These are phyloP conservation scores for Penicillium waksmanii DNA, from an alignment of 495 filamentous ascomycete genomes.

Conservation along the genomic window DNA sequence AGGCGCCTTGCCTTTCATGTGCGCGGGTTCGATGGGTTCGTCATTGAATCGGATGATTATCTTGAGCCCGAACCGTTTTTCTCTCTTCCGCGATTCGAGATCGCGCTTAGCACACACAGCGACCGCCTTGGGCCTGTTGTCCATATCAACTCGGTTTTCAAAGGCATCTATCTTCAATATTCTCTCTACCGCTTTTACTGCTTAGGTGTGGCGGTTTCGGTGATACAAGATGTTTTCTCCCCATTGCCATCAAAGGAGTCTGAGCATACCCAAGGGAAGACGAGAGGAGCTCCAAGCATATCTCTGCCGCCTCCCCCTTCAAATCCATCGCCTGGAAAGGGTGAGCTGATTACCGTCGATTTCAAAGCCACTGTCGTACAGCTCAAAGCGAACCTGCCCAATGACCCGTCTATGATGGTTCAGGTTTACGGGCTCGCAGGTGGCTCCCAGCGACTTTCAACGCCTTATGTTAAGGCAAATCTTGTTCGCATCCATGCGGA, in stretches of 20 bases:
- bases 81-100: conserved; percentile 82
- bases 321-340: conserved; percentile 35
- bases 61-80: conserved; percentile 87
- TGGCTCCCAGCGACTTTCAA: conserved; percentile 82
- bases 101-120: conserved; percentile 80
- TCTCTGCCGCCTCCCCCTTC: conserved; percentile 34
- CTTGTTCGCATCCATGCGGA: conserved; percentile 83
- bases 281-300: conserved; percentile 20
- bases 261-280: conserved; percentile 13
- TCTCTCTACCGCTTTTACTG: conserved; percentile 94
- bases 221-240: conserved; percentile 75
- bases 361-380: conserved; percentile 79
- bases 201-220: conserved; percentile 77
- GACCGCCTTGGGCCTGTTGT: conserved; percentile 85
- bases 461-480: conserved; percentile 75
- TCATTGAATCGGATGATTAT: conserved; percentile 82
- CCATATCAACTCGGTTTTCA: conserved; percentile 80
- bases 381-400: conserved; percentile 83
- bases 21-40: conserved; percentile 81
- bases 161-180: conserved; percentile 80
- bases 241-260: conserved; percentile 35
- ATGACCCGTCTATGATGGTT: conserved; percentile 86
- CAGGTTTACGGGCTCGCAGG: conserved; percentile 81
- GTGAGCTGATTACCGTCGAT: conserved; percentile 80
- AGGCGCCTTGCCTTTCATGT: conserved; percentile 79